Evolutionary conservation across 1,284 basidiomycete species (phyloP), one percentile per base, ranked within the genome.

Genomic region (Dichomitus squalens): DNA sequence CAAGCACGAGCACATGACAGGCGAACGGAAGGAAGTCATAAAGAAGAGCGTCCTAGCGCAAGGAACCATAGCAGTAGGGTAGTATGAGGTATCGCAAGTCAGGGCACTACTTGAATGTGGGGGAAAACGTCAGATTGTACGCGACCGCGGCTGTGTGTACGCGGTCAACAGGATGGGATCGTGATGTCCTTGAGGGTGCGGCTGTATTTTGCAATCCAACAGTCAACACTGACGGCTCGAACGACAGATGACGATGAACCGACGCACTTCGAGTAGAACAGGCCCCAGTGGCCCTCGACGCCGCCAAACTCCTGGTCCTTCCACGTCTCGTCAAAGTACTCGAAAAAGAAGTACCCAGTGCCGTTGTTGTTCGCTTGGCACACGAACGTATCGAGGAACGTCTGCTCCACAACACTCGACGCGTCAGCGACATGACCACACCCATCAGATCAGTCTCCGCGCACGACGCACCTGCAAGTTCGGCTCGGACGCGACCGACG

Each of bases 261-360:
- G 23, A 69, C 79, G 59, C 62, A 83, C 80, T 88, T 76, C 2
- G 73, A 64, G 66, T 86, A 80, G 68, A 88, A 90, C 43, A 90
- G 60, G 50, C 88, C 87, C 87, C 83, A 84, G 67, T 76, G 83
- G 55, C 76, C 79, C 60, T 97, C 95, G 44, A 98, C 95, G 60
- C 95, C 94, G 58, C 95, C 94, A 66, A 85, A 94, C 66, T 83
- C 70, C 20, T 69, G 64, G 68, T 82, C 77, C 77, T 96, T 95
- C 94, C 94, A 96, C 21, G 81, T 76, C 74, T 96, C 92, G 69
- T 96, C 95, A 63, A 88, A 87, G 68, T 81, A 89, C 83, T 91
- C 89, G 59, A 92, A 93, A 77, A 81, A 93, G 79, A 94, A 95
- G 77, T 95, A 95, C n/a, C 84, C 77, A 7, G 92, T 92, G 35